Base-by-base conservation (phyloP, 2,329 filamentous ascomycete species). In the Rutstroemia sp. region DNA sequence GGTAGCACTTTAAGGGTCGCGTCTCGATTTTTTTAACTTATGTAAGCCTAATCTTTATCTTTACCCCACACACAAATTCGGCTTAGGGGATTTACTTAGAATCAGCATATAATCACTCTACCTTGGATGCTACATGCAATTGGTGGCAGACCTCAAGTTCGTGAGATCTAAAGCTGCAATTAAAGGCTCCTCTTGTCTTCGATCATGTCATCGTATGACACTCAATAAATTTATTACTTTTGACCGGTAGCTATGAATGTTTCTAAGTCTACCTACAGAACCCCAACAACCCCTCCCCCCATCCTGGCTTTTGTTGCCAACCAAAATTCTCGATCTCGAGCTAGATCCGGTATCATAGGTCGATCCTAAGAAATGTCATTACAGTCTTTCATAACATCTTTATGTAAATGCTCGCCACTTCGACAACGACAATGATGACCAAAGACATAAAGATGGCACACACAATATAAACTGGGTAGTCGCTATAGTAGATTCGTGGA, bases 401-500 rank as follows among this genome's bases (percentile, higher is more conserved):
- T 56, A 61, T 59, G 51, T 57, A 59, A 59, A 52, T 57, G 58
- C 38, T 46, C 47, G 59, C 59, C 48, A 52, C 42, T 46, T 41
- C 50, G 30, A 51, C 50, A 60, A 59, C 49, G 49, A 60, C 57
- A 59, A 57, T 19, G 46, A 56, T 54, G 55, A 57, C 48, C 34
- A 58, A 45, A 49, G 59, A 54, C 37, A 50, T 59, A 57, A 62
- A 63, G 53, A 53, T 57, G 54, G 54, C 45, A 63, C 56, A 65
- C 58, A 65, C 58, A 65, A 58, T 57, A 67, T 59, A 59, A 67
- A 66, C 56, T 62, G 67, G 68, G 68, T 70, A 69, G 67, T 70
- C 68, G 68, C 68, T 68, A 64, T 69, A 70, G 66, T 66, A 70
- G 66, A 70, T 70, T 70, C 68, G 68, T 70, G 61, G 63, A 63